Evolutionary conservation across 495 filamentous ascomycete genomes (phyloP).

Genomic region (Pyronema omphalodes): DNA sequence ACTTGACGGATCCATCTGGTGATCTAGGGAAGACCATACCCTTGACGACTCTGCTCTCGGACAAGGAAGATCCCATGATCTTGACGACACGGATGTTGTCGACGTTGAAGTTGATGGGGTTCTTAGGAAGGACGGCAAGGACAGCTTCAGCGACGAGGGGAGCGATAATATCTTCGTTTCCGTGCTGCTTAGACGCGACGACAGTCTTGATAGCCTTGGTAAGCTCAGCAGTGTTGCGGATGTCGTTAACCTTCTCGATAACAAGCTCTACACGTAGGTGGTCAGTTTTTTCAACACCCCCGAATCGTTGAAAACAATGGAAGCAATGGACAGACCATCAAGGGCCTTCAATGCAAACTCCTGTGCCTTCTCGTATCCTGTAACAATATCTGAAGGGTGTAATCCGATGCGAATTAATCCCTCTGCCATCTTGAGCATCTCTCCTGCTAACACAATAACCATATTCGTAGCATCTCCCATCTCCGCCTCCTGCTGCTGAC

Average conservation of each 20-base stretch:
- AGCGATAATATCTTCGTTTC: conserved; percentile 73
- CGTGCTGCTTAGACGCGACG: conserved; percentile 88
- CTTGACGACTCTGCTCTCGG: conserved; percentile 84
- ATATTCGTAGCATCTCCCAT: conserved; percentile 98
- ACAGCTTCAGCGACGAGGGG: conserved; percentile 82
- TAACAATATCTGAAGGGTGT: conserved; percentile 89
- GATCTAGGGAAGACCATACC: conserved; percentile 97
- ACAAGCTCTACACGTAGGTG: conserved; percentile 43
- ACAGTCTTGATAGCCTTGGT: conserved; percentile 93
- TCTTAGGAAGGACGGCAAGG: conserved; percentile 85
- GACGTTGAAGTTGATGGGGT: conserved; percentile 96
- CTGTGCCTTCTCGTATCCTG: conserved; percentile 87
- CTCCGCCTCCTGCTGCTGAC: conserved; percentile 96
- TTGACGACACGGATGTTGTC: conserved; percentile 99
- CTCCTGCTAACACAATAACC: conserved; percentile 89
- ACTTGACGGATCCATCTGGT: conserved; percentile 78
- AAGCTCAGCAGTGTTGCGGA: conserved; percentile 59
- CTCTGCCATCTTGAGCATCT: conserved; percentile 93
- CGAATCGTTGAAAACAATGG: background rate
- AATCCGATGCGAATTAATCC: conserved; percentile 86
- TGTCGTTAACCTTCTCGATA: conserved; percentile 74
- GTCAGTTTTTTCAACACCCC: background rate
- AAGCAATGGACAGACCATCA: conserved; percentile 38
- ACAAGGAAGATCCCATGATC: conserved; percentile 93
- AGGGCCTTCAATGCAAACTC: conserved; percentile 66